Base-by-base conservation (phyloP, 805 yeast species). In the Spathaspora gorwiae region DNA sequence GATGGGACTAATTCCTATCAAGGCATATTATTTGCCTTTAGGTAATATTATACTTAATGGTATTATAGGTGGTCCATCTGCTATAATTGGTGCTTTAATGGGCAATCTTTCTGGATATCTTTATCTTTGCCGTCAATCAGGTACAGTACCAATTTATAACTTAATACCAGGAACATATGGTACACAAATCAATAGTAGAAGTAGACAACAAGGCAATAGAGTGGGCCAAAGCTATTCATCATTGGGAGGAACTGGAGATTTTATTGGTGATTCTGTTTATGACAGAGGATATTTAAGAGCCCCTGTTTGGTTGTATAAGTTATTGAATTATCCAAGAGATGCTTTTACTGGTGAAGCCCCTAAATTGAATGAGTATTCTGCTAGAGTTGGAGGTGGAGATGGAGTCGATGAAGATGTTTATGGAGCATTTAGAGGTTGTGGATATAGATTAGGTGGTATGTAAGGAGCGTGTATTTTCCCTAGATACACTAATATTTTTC, bases 51-150 rank as follows among this genome's bases (percentile, higher is more conserved):
- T 59, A 6, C 45, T 64, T 43, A 62, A 62, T 40, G 49, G 63
- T 37, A 60, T 81, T 24, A 58, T 73, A 3, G 71, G 67, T 35
- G 81, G 81, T 3, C 65, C 62, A 35, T 56, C 63, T 2, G 58
- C 70, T 14, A 68, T 73, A 43, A 53, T 65, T 3, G 68, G 74
- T 47, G 65, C 77, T 0, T 48, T 75, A 5, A 57, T 76, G 35
- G 88, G 88, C 2, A 70, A 78, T 47, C 52, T 64, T 14, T 78
- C 79, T 3, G 86, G 80, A 0, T 83, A 83, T 55, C 47, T 80
- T 5, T 82, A 80, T 62, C 78, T 75, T 49, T 83, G 88, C 56
- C 57, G 81, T 37, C 86, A 81, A 54, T 80, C 87, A 0, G 64
- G 70, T 35, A 76, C 87, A 2, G 34, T 65, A 26, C 75, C 76